Percentiles rank a stretch among this genome's conserved stretches.
Evolutionary conservation across 2,329 filamentous ascomycete species (phyloP).

Genomic region (Epichloe gansuensis): DNA sequence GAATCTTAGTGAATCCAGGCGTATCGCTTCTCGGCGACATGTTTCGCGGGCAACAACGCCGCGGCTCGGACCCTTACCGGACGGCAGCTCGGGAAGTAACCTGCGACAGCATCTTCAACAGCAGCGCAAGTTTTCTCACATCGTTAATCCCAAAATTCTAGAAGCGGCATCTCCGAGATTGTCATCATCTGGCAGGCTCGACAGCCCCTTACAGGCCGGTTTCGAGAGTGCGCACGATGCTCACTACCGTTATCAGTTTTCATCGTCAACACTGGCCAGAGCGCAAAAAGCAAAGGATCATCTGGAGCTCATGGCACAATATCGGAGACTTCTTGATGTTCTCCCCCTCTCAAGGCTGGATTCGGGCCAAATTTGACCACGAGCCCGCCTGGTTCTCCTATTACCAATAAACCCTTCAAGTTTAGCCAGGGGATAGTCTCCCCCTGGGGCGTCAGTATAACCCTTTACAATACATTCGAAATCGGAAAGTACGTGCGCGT

Average conservation of each 20-base stretch:
- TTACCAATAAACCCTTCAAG: constrained; percentile 18
- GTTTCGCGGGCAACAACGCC: constrained; percentile 39
- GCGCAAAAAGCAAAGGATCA: constrained; percentile 76
- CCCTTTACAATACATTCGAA: constrained; percentile 83
- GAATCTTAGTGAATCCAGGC: constrained; percentile 71
- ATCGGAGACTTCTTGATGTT: constrained; percentile 65
- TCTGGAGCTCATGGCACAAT: constrained; percentile 76
- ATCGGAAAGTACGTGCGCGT: constrained; percentile 71
- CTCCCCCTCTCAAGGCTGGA: constrained; percentile 54
- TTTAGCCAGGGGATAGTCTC: constrained; percentile 15
- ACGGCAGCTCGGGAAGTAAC: constrained; percentile 43
- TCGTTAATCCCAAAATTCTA: constrained; percentile 45
- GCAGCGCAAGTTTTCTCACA: constrained; percentile 51
- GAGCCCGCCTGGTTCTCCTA: constrained; percentile 31
- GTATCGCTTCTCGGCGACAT: constrained; percentile 47
- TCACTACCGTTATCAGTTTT: constrained; percentile 53
- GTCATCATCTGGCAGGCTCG: constrained; percentile 26
- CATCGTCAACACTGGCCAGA: constrained; percentile 66
- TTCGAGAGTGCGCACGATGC: constrained; percentile 33
- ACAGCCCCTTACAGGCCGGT: constrained; percentile 33
- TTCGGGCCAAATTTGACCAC: constrained; percentile 25
- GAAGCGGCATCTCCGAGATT: constrained; percentile 28
- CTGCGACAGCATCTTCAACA: constrained; percentile 60
- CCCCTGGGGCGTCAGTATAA: constrained; percentile 66
- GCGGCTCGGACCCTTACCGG: constrained; percentile 38